Evolutionary conservation across 257 asterid genomes (phyloP), one percentile per base, ranked within the genome.

Genomic region (Ilex aquifolium): DNA sequence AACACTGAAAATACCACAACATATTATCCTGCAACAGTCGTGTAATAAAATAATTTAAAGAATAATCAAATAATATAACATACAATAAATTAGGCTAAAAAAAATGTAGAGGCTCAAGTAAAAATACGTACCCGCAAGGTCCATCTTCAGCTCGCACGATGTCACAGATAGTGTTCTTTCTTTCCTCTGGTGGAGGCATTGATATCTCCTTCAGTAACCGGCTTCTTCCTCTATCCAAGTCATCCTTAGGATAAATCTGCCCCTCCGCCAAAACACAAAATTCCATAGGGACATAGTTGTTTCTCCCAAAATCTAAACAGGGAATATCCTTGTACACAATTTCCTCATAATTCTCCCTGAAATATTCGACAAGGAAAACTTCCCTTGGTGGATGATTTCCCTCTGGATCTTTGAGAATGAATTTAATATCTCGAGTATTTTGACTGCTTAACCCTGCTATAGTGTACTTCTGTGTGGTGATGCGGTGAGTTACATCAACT

Each of bases 101-200:
- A 21, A 21, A 36, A 36, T 8, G 8, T 36, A 8, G 8, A 36
- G 42, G 42, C 42, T 46, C 52, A 46, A 59, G 21, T 60, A 63
- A 64, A 44, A 15, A 56, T 31, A 77, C 78, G 17, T 82, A 85
- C 96, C 96, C 95, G 56, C 73, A 73, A 62, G 96, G 95, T 60
- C 95, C 96, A 79, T 88, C 95, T 54, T 60, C 16, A 51, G 82
- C 88, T 56, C 58, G 76, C 79, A 88, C 75, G 80, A 80, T 82
- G 63, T 72, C 80, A 60, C 65, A 57, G 49, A 83, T 83, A 29
- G 71, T 40, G 12, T 52, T 51, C 69, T 57, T 74, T 61, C 96
- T 80, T n/a, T 71, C 76, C 2, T 21, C 55, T n/a, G 95, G 89
- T 57, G 48, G 31, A 72, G 79, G 77, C 51, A 85, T 61, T 13